Percentiles rank a stretch among this genome's conserved stretches.
Evolutionary conservation across 2,329 filamentous ascomycete species (phyloP).

Genomic region (Penicillium sp.): DNA sequence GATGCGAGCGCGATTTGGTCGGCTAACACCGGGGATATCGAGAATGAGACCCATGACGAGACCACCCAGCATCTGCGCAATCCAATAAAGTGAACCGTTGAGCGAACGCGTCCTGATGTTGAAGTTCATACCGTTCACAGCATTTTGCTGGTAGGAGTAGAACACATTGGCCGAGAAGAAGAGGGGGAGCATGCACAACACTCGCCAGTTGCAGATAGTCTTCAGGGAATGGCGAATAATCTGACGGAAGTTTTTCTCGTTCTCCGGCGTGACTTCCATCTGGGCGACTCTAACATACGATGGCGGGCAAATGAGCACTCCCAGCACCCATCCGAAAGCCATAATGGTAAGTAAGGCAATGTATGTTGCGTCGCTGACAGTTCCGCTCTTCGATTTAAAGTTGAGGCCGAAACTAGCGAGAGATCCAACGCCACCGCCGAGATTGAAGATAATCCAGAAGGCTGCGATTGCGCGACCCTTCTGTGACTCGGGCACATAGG

Average conservation of each 20-base stretch:
- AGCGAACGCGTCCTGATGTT: slow-evolving; percentile 57
- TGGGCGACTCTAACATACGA: slow-evolving; percentile 44
- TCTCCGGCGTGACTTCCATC: slow-evolving; percentile 40
- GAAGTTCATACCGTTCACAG: slow-evolving; percentile 57
- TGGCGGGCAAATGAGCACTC: slow-evolving; percentile 51
- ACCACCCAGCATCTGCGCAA: slow-evolving; percentile 57
- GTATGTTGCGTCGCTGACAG: slow-evolving; percentile 53
- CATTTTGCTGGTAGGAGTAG: slow-evolving; percentile 59
- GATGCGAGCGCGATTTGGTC: slow-evolving; percentile 48
- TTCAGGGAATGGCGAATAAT: slow-evolving; percentile 35
- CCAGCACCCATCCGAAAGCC: slow-evolving; percentile 51
- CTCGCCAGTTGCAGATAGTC: slow-evolving; percentile 46
- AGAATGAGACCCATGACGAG: slow-evolving; percentile 42
- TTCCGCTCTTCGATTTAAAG: slow-evolving; percentile 43
- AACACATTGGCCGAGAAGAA: slow-evolving; percentile 59
- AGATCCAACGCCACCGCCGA: slow-evolving; percentile 47
- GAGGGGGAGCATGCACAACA: slow-evolving; percentile 53
- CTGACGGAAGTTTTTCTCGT: slow-evolving; percentile 42
- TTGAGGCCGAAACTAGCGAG: slow-evolving; percentile 49
- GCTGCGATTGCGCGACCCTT: slow-evolving; percentile 47
- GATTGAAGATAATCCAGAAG: slow-evolving; percentile 52
- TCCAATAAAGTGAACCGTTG: slow-evolving; percentile 57
- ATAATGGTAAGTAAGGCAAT: slow-evolving; percentile 53
- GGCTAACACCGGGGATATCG: slow-evolving; percentile 46
- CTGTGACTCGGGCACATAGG: slow-evolving; percentile 46